Percentiles rank a stretch among this genome's conserved stretches.
Evolutionary conservation across 768 basidiomycete genomes (phyloP).

Genomic region (Tricholoma hemisulphureum): DNA sequence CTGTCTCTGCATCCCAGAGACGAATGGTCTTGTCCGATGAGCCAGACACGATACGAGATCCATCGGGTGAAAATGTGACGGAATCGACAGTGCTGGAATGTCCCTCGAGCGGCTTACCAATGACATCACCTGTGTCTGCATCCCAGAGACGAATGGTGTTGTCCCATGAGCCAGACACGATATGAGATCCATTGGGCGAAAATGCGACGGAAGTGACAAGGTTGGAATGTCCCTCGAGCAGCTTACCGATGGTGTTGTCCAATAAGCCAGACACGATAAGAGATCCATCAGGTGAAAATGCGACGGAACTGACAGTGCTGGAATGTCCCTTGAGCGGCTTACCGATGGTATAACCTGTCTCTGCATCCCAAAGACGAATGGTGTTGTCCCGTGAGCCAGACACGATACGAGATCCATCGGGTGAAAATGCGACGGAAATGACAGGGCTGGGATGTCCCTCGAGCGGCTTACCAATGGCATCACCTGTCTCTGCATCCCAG

Average conservation of each 20-base stretch:
- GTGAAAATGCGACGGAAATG: neutral
- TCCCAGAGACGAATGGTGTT: constrained; percentile 10
- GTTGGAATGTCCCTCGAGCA: constrained; percentile 2
- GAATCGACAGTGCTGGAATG: constrained; percentile 1
- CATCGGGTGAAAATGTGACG: constrained; percentile 2
- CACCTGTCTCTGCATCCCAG: constrained; percentile 6
- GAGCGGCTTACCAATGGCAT: constrained; percentile 4
- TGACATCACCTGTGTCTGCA: neutral
- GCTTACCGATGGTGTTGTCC: constrained; percentile 4
- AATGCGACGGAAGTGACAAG: constrained; percentile 6
- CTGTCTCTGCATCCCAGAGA: constrained; percentile 1
- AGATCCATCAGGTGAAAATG: constrained; percentile 3
- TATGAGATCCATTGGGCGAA: constrained; percentile 5
- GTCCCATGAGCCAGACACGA: constrained; percentile 9
- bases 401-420: constrained; percentile 8
- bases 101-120: constrained; percentile 3
- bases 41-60: neutral
- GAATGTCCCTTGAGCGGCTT: constrained; percentile 4
- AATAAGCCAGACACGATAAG: constrained; percentile 6
- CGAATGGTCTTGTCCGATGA: constrained; percentile 6
- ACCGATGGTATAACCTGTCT: constrained; percentile 4
- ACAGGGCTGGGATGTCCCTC: constrained; percentile 6
- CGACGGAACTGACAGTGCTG: constrained; percentile 9
- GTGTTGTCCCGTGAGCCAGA: constrained; percentile 11
- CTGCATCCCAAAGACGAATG: constrained; percentile 11